Percentiles rank a stretch among this genome's conserved stretches.
phyloP scores from a whole-genome alignment of 139 green algal species.

The Yamagishiella unicocca region DNA sequence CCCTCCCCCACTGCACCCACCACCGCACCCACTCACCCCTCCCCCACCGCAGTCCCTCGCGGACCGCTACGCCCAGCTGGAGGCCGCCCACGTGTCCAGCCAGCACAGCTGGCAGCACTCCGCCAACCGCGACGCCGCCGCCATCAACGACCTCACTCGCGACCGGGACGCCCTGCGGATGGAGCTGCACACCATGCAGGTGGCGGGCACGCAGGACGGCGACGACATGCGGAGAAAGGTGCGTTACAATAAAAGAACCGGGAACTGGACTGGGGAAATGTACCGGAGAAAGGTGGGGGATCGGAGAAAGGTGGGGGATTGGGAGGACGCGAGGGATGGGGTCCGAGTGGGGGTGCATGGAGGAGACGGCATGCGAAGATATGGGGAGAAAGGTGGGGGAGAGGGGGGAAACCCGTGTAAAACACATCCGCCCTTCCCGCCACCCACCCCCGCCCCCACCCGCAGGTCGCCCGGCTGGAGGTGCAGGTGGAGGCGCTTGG shows the following conservation, averaged over 20 bases:
- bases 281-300: no score
- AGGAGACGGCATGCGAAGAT: no score
- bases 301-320: no score
- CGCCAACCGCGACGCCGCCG: not conserved
- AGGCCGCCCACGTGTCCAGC: not conserved
- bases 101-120: conserved; percentile 2
- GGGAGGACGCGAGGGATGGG: no score
- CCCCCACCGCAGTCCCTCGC: not conserved
- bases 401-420: not conserved
- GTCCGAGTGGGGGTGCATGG: no score
- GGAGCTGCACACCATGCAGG: conserved; percentile 12
- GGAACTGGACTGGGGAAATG: no score
- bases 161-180: conserved; percentile 15
- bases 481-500: conserved; percentile 14
- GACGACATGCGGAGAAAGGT: conserved; percentile 12
- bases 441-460: not conserved
- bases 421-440: not conserved
- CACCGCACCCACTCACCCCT: not conserved
- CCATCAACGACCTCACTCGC: not conserved
- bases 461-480: conserved; percentile 11
- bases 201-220: not conserved
- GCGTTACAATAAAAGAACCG: no score
- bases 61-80: conserved; percentile 7
- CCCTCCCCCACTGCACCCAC: not conserved
- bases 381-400: not conserved